Base-by-base conservation (phyloP, 2,329 filamentous ascomycete genomes). In the Beauveria sp. region DNA sequence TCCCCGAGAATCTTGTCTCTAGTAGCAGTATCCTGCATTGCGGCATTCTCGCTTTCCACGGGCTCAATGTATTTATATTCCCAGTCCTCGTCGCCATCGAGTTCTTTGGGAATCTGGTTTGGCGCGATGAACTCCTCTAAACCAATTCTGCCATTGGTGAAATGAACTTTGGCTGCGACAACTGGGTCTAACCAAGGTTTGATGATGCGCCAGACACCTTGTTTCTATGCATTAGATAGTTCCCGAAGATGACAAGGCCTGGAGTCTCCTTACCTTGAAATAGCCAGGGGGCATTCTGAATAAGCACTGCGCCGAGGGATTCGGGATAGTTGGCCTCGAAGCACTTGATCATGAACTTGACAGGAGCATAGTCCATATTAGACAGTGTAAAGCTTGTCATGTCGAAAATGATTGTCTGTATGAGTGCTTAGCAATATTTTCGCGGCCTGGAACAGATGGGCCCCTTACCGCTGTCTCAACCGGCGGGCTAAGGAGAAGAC, bases 281-380 rank as follows among this genome's bases (percentile, higher is more conserved):
- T 51, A 99, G 79, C 95, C 95, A 99, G 3, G 95, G 95, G 0
- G 95, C 87, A 74, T 96, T 96, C 79, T 99, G 95, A 43, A 99
- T 91, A 51, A 98, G 83, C 3, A 98, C 91, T 2, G 89, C 83
- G 30, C 93, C 95, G 1, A 99, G 81, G 81, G 86, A 93, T 74
- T 99, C 95, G 0, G 95, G 95, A 69, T 98, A 99, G 73, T 99
- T 98, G 63, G 95, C 95, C 77, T 99, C 95, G n/a, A 99, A 99
- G 74, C 93, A 96, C 75, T 96, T 96, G 75, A 99, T 97, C 89
- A 99, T 97, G 77, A 98, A 99, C 71, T 96, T 99, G 62, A 99
- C 91, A 1, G 95, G 93, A 0, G 90, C 85, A 73, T 98, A 98
- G 74, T 99, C 95, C 95, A 99, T 98, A 75, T 99, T 99, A 18